Conservation (phyloP, 306 rosid genomes). For the Citrullus colocynthis region DNA sequence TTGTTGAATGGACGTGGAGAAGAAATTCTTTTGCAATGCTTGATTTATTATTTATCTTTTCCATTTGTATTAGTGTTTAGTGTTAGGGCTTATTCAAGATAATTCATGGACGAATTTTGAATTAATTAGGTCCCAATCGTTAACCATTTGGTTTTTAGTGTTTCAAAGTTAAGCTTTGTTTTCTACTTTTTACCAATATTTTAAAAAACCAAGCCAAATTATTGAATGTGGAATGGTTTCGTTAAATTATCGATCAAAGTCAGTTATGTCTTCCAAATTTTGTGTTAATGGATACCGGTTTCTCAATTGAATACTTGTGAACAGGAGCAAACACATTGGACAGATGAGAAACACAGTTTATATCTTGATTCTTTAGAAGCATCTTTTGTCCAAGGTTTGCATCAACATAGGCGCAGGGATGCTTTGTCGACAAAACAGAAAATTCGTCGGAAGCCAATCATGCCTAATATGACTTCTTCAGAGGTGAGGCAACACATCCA, state of each 20-base stretch:
- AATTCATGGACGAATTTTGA: background rate
- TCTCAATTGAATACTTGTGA: constrained; percentile 5
- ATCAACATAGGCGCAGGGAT: constrained; percentile 23
- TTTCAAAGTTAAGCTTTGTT: no score
- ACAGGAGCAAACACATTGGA: constrained; percentile 60
- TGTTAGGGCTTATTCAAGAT: background rate
- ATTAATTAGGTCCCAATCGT: background rate
- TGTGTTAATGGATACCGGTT: background rate
- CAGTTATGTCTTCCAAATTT: background rate
- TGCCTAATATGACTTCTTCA: constrained; percentile 22
- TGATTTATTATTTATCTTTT: background rate
- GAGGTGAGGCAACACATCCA: constrained; percentile 34
- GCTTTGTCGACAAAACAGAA: constrained; percentile 24
- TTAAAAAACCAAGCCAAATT: no score
- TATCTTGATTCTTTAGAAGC: constrained; percentile 69
- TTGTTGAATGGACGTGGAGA: background rate
- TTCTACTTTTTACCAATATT: no score
- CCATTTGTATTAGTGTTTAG: background rate
- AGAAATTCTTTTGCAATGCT: background rate
- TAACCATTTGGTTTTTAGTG: background rate
- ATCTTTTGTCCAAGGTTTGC: constrained; percentile 61
- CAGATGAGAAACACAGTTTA: constrained; percentile 58
- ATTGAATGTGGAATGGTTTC: background rate
- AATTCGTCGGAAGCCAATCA: constrained; percentile 15
- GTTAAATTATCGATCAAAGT: background rate